A percentile compares a stretch with the other conserved stretches of the same genome.
phyloP scores from a whole-genome alignment of 106 monocot species.

The Vanilla planifolia region DNA sequence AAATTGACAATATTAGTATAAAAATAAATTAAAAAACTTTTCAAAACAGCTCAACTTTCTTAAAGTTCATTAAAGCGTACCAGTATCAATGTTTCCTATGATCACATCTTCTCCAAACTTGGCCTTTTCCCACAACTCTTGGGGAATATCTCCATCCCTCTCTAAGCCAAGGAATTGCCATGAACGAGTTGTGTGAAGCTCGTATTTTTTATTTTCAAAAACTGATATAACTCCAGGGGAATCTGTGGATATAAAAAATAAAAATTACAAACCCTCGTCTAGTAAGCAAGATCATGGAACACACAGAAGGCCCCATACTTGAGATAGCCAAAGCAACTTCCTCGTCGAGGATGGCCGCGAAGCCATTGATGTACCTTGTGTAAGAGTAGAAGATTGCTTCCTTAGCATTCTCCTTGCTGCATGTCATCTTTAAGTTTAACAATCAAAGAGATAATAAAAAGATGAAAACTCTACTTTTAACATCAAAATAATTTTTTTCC shows the following conservation, averaged over 20 bases:
- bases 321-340: slow-evolving; percentile 22
- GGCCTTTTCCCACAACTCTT: slow-evolving; percentile 53
- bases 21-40: no score
- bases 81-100: slow-evolving; percentile 67
- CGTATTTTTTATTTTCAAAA: slow-evolving; percentile 32
- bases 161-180: slow-evolving; percentile 57
- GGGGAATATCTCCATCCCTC: slow-evolving; percentile 24
- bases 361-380: slow-evolving; percentile 27
- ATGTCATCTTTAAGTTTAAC: no score
- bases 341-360: slow-evolving; percentile 35
- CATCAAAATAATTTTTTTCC: no score
- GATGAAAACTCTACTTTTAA: no score
- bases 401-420: slow-evolving; percentile 28
- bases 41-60: no score
- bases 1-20: no score
- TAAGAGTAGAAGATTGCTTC: slow-evolving; percentile 37
- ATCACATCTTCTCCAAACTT: slow-evolving; percentile 61
- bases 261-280: not conserved
- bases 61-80: slow-evolving; percentile 14
- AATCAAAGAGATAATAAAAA: no score
- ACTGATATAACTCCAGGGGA: slow-evolving; percentile 43
- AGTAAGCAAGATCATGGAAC: no score
- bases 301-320: slow-evolving; percentile 10
- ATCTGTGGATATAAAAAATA: slow-evolving; percentile 14
- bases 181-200: slow-evolving; percentile 66